Evolutionary conservation across 140 eudicot genomes (phyloP), one percentile per base, ranked within the genome.

Genomic region (Anethum foeniculum): DNA sequence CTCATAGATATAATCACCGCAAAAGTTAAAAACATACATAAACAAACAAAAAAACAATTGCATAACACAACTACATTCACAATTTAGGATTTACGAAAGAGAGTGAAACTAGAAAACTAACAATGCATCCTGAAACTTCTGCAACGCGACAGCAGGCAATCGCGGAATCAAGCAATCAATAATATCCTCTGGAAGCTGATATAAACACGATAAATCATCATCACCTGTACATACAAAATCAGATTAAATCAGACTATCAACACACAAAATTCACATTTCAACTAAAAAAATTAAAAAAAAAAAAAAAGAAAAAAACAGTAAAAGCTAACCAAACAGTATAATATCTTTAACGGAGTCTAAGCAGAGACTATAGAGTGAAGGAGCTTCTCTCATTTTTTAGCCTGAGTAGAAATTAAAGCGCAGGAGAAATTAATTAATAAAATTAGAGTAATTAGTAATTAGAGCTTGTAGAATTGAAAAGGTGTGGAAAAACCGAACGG

Each of bases 141-240:
- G 93, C 87, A 93, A 89, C 28, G 91, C 95, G 36, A 89, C 7
- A 0, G 98, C 84, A 51, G 94, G 91, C 46, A 93, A 82, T 41
- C 82, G 85, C 3, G 88, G 88, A 75, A 91, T 41, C 81, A 93
- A 82, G 46, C 81, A 67, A 85, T 93, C 86, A n/a, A 93, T 82
- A 77, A 93, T 72, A 32, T 91, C 95, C 3, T 87, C 6, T 16
- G 95, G 97, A 78, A 93, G 87, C 52, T 84, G 48, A 77, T 89
- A 88, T 30, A 89, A 81, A 62, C 79, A 82, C 32, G 80, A 75
- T n/a, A 84, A 4, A 83, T 85, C 84, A 76, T 89, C 97, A 80
- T 85, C 84, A 78, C 82, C 90, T 76, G 77, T 86, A 84, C 67
- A 80, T 21, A 78, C 23, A 79, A 56, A 58, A 21, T 32, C 18